Base-by-base conservation (phyloP, 2,329 filamentous ascomycete genomes). In the Phaeosphaeriaceae sp. region DNA sequence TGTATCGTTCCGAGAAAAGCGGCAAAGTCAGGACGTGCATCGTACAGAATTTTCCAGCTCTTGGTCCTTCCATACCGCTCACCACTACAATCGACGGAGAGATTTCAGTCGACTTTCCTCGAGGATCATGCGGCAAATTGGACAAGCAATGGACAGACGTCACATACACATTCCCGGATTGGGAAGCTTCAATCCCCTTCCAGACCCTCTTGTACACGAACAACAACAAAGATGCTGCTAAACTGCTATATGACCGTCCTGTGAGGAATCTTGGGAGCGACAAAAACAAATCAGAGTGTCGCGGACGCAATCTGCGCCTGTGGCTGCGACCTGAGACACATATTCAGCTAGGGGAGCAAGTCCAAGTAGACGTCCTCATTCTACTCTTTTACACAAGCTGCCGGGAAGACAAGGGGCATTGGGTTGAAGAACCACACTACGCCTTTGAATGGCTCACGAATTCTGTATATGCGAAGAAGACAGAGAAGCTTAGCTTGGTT, bases 161-260 rank as follows among this genome's bases (percentile, higher is more conserved):
- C 49, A 74, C 72, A 46, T 75, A 75, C 51, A 70, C 65, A 1
- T 68, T 73, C 50, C 19, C 51, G 3, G 54, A 61, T 9, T 55
- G 48, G 2, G 65, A 62, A 22, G 51, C 63, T 3, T 64, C 62
- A 4, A 31, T 50, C 10, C 66, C 62, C n/a, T 59, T 75, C 15
- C 73, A 75, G 51, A 75, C 70, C 10, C 53, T 75, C 11, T 61
- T 75, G 3, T 75, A 75, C 50, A 74, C 72, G n/a, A 74, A 72
- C 55, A 72, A 75, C 48, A 67, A 65, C 22, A 62, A 61, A 41
- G 68, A 72, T 17, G 44, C 50, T 21, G 73, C 69, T 9, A 63
- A 71, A 17, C 50, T 75, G 11, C 57, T 72, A 24, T 74, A 63
- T 49, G 72, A 75, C 48, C 66, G 68, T 6, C 64, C 63, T 4